Base-by-base conservation (phyloP, 106 monocot genomes). In the Gastrodia elata region DNA sequence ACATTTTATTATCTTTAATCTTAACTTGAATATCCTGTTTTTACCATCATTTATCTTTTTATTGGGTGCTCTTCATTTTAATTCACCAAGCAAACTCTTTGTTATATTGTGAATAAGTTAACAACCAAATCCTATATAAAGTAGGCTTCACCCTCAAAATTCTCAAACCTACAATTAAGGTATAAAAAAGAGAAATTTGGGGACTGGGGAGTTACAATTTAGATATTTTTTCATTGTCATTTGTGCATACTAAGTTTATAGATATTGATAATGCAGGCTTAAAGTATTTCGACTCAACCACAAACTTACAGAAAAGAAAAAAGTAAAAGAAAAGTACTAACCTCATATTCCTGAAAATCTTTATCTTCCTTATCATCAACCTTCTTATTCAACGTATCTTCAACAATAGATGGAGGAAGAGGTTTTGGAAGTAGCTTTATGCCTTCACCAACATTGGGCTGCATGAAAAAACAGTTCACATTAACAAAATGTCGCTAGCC, bases 391-490 rank as follows among this genome's bases (percentile, higher is more conserved):
- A n/a, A 24, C 26, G 38, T 26, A 8, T 70, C 42, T 27, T 78
- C 43, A 56, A 71, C 64, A 42, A 70, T 32, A n/a, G 77, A 61
- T 73, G 56, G 37, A 46, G 81, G 78, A 27, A 85, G 78, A 0
- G 85, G 85, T 76, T 74, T 81, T 46, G 85, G 85, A 76, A 85
- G 85, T 79, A 82, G 52, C 75, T 68, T 78, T 57, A 78, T 7
- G 39, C 78, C 71, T 46, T 85, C 81, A 27, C 81, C 85, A 69
- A 85, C 44, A 49, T 38, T 78, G 25, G 84, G 52, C 84, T 84
- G 84, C 61, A 78, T 69, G 26, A 39, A 40, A 69, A 39, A 40
- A 40, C 16, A 26, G 38, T 2, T 8, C 20, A 9, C 40, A 69
- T 39, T 38, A 24, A 22, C 69, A 69, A 10, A 18, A 64, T 30